phyloP scores from a whole-genome alignment of 257 asterid species.

The Haberlea rhodopensis region DNA sequence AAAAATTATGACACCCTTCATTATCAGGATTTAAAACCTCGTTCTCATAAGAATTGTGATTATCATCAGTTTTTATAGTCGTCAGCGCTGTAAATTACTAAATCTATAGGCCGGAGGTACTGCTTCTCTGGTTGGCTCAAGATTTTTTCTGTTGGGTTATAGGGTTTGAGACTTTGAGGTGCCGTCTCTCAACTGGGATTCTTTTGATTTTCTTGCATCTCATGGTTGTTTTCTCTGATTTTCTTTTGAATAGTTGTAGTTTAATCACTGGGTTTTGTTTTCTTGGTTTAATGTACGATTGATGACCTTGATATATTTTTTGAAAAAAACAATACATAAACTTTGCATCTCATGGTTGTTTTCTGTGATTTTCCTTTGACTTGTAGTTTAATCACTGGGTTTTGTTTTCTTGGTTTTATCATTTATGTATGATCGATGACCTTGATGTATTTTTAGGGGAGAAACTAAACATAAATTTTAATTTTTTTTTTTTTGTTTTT shows the following conservation, averaged over 20 bases:
- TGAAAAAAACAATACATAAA: not conserved
- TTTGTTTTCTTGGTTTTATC: not conserved
- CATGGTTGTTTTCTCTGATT: not conserved
- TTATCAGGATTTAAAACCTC: not conserved
- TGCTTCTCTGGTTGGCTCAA: constrained; percentile 6
- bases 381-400: not conserved
- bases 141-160: constrained; percentile 1
- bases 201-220: not conserved
- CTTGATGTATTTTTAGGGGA: constrained; percentile 5
- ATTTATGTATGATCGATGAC: constrained; percentile 11
- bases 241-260: constrained; percentile 12
- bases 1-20: not conserved
- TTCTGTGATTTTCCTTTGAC: constrained; percentile 14
- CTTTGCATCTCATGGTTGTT: not conserved
- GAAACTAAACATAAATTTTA: too few species aligned
- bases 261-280: not conserved
- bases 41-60: too few species aligned
- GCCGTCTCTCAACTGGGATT: constrained; percentile 15
- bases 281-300: not conserved
- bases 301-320: constrained; percentile 3
- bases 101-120: not conserved
- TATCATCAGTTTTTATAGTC: not conserved
- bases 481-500: too few species aligned
- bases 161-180: constrained; percentile 28
- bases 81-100: not conserved